Conservation (phyloP, 2,329 filamentous ascomycete genomes). For the Microascus cirrosus region DNA sequence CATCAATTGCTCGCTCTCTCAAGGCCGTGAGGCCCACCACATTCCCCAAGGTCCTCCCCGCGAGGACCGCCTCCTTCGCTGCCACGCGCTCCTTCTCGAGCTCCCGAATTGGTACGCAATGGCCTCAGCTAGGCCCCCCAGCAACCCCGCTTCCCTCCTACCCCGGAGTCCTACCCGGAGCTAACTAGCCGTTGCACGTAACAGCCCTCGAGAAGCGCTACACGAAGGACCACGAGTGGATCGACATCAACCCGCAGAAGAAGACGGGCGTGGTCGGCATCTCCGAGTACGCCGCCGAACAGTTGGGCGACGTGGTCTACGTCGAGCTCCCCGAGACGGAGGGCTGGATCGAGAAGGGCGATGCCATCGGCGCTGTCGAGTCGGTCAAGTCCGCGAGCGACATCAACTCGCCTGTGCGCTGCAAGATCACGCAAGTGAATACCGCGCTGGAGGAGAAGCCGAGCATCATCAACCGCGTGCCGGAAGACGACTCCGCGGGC, state of each 20-base stretch:
- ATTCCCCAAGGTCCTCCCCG: slow-evolving; percentile 1
- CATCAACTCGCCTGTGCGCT: slow-evolving; percentile 79
- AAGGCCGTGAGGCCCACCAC: slow-evolving; percentile 35
- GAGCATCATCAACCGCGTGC: slow-evolving; percentile 75
- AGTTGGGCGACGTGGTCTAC: slow-evolving; percentile 92
- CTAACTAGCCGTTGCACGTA: neutral
- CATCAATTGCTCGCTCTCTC: slow-evolving; percentile 49
- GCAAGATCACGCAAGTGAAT: slow-evolving; percentile 69
- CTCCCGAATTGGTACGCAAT: neutral
- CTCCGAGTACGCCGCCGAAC: slow-evolving; percentile 80
- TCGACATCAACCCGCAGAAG: slow-evolving; percentile 74
- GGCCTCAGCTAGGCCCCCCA: neutral
- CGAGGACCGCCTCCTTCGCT: neutral
- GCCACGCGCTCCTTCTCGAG: neutral
- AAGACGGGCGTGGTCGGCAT: slow-evolving; percentile 78
- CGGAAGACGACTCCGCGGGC: slow-evolving; percentile 63
- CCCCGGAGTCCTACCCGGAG: neutral
- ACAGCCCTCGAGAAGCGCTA: slow-evolving; percentile 66
- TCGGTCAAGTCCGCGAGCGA: slow-evolving; percentile 98
- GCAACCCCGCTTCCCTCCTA: neutral
- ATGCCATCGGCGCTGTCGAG: slow-evolving; percentile 88
- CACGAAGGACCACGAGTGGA: slow-evolving; percentile 97
- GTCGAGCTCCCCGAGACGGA: slow-evolving; percentile 78
- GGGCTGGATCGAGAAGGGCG: slow-evolving; percentile 60
- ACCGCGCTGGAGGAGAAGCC: slow-evolving; percentile 70